Evolutionary conservation across 1,284 basidiomycete genomes (phyloP).

Genomic region (Boletus coffeatus): DNA sequence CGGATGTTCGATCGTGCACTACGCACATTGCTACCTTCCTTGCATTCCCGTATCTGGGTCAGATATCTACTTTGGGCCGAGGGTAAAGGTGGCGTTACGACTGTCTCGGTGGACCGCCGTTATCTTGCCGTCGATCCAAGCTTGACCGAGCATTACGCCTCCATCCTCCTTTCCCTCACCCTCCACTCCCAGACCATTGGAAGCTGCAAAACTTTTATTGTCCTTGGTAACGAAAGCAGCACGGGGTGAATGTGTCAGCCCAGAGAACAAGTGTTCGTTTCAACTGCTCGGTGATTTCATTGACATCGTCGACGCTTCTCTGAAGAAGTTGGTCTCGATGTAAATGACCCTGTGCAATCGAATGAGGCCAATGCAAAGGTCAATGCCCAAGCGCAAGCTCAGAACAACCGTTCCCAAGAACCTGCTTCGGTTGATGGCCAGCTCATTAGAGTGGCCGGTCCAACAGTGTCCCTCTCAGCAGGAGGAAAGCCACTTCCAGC

Average conservation of each 20-base stretch:
- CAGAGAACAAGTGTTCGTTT: constrained; percentile 88
- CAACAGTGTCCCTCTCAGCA: constrained; percentile 49
- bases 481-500: constrained; percentile 44
- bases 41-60: constrained; percentile 94
- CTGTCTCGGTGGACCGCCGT: constrained; percentile 84
- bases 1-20: constrained; percentile 94
- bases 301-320: constrained; percentile 76
- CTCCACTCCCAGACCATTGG: constrained; percentile 75
- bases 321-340: constrained; percentile 88
- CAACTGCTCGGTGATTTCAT: constrained; percentile 93
- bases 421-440: constrained; percentile 53
- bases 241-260: constrained; percentile 78
- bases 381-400: constrained; percentile 39
- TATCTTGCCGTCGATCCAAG: constrained; percentile 85
- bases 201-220: constrained; percentile 90
- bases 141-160: constrained; percentile 82
- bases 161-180: constrained; percentile 64
- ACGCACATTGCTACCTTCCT: constrained; percentile 87
- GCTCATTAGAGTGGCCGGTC: constrained; percentile 73
- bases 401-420: constrained; percentile 33
- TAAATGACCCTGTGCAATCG: constrained; percentile 63
- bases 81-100: constrained; percentile 76
- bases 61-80: constrained; percentile 96
- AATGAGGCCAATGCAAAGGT: constrained; percentile 42
- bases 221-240: constrained; percentile 80